These are phyloP conservation scores for Cyclotella cryptica DNA, from an alignment of 108 stramenopile genomes.

Conservation along the genomic window DNA sequence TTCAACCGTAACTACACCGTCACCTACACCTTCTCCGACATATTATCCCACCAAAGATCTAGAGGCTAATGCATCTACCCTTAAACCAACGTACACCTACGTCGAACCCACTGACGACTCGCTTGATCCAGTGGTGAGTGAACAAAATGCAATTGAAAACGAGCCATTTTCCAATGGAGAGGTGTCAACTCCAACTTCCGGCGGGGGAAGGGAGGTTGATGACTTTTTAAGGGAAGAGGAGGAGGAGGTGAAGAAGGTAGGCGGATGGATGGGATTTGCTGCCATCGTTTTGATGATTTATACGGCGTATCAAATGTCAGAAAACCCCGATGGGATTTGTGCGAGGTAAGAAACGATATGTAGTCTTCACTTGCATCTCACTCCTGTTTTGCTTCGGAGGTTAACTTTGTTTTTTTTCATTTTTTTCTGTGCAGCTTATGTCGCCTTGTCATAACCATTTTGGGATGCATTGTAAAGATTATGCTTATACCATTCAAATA, in stretches of 20 bases:
- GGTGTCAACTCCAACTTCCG: slow-evolving; percentile 1
- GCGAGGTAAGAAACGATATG: slow-evolving; percentile 52
- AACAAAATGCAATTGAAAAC: slow-evolving; percentile 27
- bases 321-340: slow-evolving; percentile 85
- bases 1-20: background rate
- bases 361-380: background rate
- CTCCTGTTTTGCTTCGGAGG: background rate
- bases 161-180: slow-evolving; percentile 43
- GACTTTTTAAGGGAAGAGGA: slow-evolving; percentile 55
- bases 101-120: slow-evolving; percentile 42
- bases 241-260: slow-evolving; percentile 68
- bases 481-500: slow-evolving; percentile 72
- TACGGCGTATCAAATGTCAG: slow-evolving; percentile 85
- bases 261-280: slow-evolving; percentile 66
- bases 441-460: slow-evolving; percentile 39
- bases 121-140: slow-evolving; percentile 41
- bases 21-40: slow-evolving; percentile 12
- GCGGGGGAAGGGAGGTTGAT: slow-evolving; percentile 27
- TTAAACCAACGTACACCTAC: slow-evolving; percentile 30
- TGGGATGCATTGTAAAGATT: slow-evolving; percentile 67
- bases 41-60: slow-evolving; percentile 14
- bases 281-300: slow-evolving; percentile 72
- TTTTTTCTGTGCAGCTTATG: slow-evolving; percentile 24
- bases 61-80: background rate
- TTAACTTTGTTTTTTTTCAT: slow-evolving; percentile 18